A percentile compares a stretch with the other conserved stretches of the same genome.
phyloP scores from a whole-genome alignment of 2,329 filamentous ascomycete species.

The Byssothecium circinans region DNA sequence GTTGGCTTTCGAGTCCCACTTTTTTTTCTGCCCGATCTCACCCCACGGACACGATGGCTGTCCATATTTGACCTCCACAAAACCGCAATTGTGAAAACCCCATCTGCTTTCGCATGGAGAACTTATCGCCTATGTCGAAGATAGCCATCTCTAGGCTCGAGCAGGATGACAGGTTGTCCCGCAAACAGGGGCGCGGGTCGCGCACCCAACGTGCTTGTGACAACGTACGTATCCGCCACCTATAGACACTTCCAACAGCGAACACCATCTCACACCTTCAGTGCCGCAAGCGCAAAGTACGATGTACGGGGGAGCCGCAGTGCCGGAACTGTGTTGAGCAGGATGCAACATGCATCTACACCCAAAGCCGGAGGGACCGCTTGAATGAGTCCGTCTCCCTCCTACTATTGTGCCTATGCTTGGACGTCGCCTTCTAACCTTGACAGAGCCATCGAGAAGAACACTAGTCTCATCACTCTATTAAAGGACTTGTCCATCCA shows the following conservation, averaged over 20 bases:
- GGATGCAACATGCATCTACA: conserved; percentile 33
- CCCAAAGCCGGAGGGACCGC: conserved; percentile 36
- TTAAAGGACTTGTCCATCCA: conserved; percentile 18
- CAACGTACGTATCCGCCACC: conserved; percentile 34
- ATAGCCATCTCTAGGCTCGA: background rate
- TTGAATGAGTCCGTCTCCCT: conserved; percentile 28
- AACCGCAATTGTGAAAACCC: too few species aligned
- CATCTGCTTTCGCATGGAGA: conserved; percentile 39
- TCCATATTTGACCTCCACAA: too few species aligned
- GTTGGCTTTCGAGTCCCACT: too few species aligned
- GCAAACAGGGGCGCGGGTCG: background rate
- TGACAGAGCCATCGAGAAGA: conserved; percentile 3
- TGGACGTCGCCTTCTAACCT: background rate
- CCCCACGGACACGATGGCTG: too few species aligned
- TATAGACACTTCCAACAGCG: conserved; percentile 55
- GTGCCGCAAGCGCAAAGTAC: conserved; percentile 36
- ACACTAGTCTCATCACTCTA: conserved; percentile 17
- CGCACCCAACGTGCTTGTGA: conserved; percentile 54
- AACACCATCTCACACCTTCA: conserved; percentile 19
- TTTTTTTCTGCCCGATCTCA: too few species aligned
- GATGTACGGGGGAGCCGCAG: conserved; percentile 38
- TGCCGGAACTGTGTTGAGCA: conserved; percentile 37
- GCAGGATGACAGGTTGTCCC: background rate
- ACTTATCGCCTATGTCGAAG: conserved; percentile 59
- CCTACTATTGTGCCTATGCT: background rate